phyloP scores from a whole-genome alignment of 768 basidiomycete species.

The Sarcodon aspratus region DNA sequence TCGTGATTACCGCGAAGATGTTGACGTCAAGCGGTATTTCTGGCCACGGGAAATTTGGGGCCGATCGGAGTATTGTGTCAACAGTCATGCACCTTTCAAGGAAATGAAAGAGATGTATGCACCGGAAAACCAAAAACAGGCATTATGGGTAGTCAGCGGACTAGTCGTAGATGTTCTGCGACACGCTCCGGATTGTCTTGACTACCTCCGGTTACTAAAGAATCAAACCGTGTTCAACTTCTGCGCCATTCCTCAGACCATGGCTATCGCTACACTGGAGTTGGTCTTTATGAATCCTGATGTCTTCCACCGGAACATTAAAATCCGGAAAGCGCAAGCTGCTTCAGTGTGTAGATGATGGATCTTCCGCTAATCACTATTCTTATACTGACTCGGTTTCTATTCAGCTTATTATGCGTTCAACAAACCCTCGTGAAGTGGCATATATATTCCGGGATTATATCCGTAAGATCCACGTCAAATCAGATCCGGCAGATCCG shows the following conservation, averaged over 20 bases:
- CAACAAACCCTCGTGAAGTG: constrained; percentile 88
- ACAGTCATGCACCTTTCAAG: constrained; percentile 29
- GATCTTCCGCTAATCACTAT: background rate
- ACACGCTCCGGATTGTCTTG: constrained; percentile 77
- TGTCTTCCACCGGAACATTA: constrained; percentile 83
- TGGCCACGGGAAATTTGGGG: constrained; percentile 96
- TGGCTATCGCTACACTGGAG: constrained; percentile 92
- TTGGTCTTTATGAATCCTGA: constrained; percentile 88
- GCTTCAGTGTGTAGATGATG: constrained; percentile 44
- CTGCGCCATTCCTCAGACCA: constrained; percentile 86
- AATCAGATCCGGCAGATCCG: constrained; percentile 72
- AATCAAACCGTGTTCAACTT: constrained; percentile 95
- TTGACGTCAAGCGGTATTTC: constrained; percentile 75
- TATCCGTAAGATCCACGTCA: constrained; percentile 72
- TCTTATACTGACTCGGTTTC: background rate
- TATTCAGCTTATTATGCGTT: constrained; percentile 76
- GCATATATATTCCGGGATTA: constrained; percentile 80
- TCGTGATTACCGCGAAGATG: constrained; percentile 89
- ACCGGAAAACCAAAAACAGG: constrained; percentile 46
- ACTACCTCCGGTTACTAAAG: constrained; percentile 78
- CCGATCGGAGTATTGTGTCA: constrained; percentile 34
- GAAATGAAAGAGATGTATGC: constrained; percentile 60
- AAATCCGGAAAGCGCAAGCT: constrained; percentile 89
- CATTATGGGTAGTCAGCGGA: constrained; percentile 72
- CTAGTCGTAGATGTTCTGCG: constrained; percentile 85